A percentile compares a stretch with the other conserved stretches of the same genome.
phyloP scores from a whole-genome alignment of 495 filamentous ascomycete species.

The Jackrogersella minutella region DNA sequence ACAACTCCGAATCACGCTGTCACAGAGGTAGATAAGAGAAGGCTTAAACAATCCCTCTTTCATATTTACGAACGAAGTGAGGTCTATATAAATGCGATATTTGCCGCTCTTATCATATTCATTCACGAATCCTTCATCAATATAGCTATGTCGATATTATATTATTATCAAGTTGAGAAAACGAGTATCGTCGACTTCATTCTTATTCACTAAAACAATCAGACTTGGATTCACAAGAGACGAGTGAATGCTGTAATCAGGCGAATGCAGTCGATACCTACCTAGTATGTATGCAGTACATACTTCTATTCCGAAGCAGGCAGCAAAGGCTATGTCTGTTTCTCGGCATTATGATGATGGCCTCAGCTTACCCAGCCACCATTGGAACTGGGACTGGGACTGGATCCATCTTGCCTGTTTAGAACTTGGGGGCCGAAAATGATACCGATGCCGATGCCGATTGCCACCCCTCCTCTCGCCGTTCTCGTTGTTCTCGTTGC shows the following conservation, averaged over 20 bases:
- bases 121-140: too few species aligned
- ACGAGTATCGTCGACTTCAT: too few species aligned
- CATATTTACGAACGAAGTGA: background rate
- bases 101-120: too few species aligned
- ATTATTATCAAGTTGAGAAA: background rate
- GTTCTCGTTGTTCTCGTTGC: slow-evolving; percentile 16
- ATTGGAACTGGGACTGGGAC: too few species aligned
- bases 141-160: too few species aligned
- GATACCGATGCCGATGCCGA: slow-evolving; percentile 1
- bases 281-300: background rate
- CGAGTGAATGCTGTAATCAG: background rate
- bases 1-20: background rate
- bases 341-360: slow-evolving; percentile 11
- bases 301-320: slow-evolving; percentile 7
- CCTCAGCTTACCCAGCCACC: slow-evolving; percentile 35
- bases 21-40: background rate
- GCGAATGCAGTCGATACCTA: background rate
- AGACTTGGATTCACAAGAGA: too few species aligned
- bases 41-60: background rate
- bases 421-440: slow-evolving; percentile 8
- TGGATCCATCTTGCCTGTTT: slow-evolving; percentile 4
- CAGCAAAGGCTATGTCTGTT: slow-evolving; percentile 8
- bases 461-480: background rate
- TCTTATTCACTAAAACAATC: too few species aligned
- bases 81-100: background rate